A percentile compares a stretch with the other conserved stretches of the same genome.
These are phyloP conservation scores for Solanum arcanum DNA, from an alignment of 257 asterid species.

Conservation along the genomic window DNA sequence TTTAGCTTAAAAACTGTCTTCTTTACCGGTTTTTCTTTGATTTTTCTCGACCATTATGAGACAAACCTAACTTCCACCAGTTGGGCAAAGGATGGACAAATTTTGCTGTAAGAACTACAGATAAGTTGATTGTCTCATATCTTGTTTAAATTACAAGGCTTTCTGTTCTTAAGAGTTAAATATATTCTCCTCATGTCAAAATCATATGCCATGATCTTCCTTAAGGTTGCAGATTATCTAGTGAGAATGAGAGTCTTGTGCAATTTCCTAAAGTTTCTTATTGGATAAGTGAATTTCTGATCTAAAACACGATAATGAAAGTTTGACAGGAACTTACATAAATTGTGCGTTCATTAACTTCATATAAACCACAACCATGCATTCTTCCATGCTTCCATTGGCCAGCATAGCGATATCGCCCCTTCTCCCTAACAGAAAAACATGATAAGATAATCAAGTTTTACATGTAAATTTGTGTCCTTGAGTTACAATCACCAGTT, in stretches of 20 bases:
- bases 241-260: neutral
- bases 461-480: neutral
- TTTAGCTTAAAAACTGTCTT: neutral
- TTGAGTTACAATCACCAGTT: neutral
- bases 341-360: conserved; percentile 69
- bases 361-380: conserved; percentile 97
- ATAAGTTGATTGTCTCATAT: neutral
- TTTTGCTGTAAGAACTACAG: neutral
- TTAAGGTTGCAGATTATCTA: neutral
- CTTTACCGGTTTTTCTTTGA: neutral
- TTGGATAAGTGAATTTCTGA: neutral
- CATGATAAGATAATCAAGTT: neutral
- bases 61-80: neutral
- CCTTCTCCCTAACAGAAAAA: conserved; percentile 68
- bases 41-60: neutral
- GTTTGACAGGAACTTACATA: conserved; percentile 38
- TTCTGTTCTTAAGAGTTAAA: neutral
- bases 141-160: neutral
- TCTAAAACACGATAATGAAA: neutral
- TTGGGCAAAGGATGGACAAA: neutral
- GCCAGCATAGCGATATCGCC: conserved; percentile 89
- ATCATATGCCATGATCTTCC: neutral
- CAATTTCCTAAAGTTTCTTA: neutral
- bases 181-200: neutral
- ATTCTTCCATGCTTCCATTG: conserved; percentile 98